Evolutionary conservation across 257 asterid species (phyloP), one percentile per base, ranked within the genome.

Genomic region (Paraleonurus japonicus): DNA sequence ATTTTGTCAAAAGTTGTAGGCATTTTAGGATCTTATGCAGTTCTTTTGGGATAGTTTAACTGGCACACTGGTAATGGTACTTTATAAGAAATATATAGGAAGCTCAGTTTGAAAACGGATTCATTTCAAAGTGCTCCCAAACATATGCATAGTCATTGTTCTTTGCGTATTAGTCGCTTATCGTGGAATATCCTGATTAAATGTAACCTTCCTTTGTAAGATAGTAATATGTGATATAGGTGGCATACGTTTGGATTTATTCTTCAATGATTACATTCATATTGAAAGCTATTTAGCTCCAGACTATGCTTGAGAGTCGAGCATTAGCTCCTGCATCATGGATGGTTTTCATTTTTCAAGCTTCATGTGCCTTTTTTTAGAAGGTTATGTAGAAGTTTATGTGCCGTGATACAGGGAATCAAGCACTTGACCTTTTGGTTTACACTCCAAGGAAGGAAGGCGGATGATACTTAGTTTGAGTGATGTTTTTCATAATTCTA

Each of bases 261-360:
- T 5, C 9, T 47, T 16, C 7, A 47, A 3, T 47, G 16, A 15
- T 13, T 15, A 15, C 22, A n/a, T 47, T n/a, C 54, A 16, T n/a
- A 47, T n/a, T n/a, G 54, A 47, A 47, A 47, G 54, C 22, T 47
- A 15, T 51, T 68, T 68, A 32, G 65, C 39, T 35, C 73, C 32
- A 11, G 37, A 15, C 65, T 33, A 24, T 23, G 59, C 58, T 62
- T 48, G 30, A 6, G 13, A 67, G 22, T 51, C 11, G 26, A 55
- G 27, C 59, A 26, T 41, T 58, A n/a, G 45, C 30, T 57, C 11
- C 50, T 16, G 58, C 67, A 30, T 24, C 47, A 16, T 27, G 1
- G 37, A 65, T 7, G 28, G 7, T 48, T 45, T 45, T n/a, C n/a
- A n/a, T n/a, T n/a, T n/a, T n/a, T 47, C 19, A 10, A 48, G 30